These are phyloP conservation scores for Sporisorium scitamineum DNA, from an alignment of 1,284 basidiomycete genomes.

Conservation along the genomic window DNA sequence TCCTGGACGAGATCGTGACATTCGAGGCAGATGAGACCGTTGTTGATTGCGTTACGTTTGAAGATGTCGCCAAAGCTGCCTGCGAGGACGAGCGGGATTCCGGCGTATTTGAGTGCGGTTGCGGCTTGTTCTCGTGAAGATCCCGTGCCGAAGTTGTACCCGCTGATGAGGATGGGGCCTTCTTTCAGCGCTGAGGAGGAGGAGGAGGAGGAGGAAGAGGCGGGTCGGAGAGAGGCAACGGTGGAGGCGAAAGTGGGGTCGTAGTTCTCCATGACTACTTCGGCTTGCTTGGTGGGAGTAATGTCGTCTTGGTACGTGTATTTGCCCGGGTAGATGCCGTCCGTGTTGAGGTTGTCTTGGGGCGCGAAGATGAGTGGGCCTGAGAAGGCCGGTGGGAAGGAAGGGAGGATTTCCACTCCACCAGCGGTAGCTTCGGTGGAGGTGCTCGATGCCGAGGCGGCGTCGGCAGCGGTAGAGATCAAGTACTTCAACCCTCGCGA, in stretches of 20 bases:
- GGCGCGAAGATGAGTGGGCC: slow-evolving; percentile 91
- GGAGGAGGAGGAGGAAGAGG: slow-evolving; percentile 16
- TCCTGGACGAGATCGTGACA: slow-evolving; percentile 88
- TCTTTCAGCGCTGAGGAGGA: not conserved
- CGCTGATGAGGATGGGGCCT: slow-evolving; percentile 86
- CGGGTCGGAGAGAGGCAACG: slow-evolving; percentile 75
- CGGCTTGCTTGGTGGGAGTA: slow-evolving; percentile 90
- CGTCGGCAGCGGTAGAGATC: slow-evolving; percentile 66
- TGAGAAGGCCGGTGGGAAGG: slow-evolving; percentile 82
- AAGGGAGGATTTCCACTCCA: slow-evolving; percentile 53
- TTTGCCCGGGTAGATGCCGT: slow-evolving; percentile 98
- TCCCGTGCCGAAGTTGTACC: slow-evolving; percentile 99
- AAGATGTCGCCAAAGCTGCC: slow-evolving; percentile 99
- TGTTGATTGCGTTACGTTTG: slow-evolving; percentile 99
- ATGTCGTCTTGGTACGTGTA: slow-evolving; percentile 99
- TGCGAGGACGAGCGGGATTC: slow-evolving; percentile 90
- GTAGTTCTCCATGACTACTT: slow-evolving; percentile 98
- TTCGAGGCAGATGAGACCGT: slow-evolving; percentile 94
- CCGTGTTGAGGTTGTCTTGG: slow-evolving; percentile 97
- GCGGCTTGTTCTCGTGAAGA: slow-evolving; percentile 99
- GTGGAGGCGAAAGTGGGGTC: slow-evolving; percentile 85
- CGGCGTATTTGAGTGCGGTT: slow-evolving; percentile 93
- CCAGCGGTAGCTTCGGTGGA: slow-evolving; percentile 4
- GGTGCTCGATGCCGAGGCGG: slow-evolving; percentile 57
- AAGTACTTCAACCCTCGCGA: slow-evolving; percentile 70